These are phyloP conservation scores for Aspergillus saccharolyticus DNA, from an alignment of 495 filamentous ascomycete genomes.

Conservation along the genomic window DNA sequence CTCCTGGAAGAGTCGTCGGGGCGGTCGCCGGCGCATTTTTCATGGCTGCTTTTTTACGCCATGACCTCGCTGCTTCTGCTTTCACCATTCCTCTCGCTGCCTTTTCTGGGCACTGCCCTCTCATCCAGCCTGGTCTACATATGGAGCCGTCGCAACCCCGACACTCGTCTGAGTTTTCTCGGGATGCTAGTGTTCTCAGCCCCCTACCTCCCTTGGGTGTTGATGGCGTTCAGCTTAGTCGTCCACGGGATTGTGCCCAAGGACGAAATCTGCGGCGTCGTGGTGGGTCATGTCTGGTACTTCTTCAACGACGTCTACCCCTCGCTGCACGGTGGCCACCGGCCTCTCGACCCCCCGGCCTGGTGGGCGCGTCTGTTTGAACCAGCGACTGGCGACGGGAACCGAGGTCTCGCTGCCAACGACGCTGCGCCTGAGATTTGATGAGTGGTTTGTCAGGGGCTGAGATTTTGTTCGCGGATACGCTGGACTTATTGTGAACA, in stretches of 20 bases:
- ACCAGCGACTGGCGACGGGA: conserved; percentile 22
- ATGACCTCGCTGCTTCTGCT: conserved; percentile 69
- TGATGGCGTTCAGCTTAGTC: conserved; percentile 83
- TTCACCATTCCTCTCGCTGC: conserved; percentile 78
- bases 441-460: conserved; percentile 17
- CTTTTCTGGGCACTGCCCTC: conserved; percentile 85
- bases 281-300: conserved; percentile 96
- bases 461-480: background rate
- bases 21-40: conserved; percentile 83
- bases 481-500: too few species aligned
- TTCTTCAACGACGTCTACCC: conserved; percentile 98
- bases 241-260: conserved; percentile 84
- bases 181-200: conserved; percentile 87
- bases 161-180: conserved; percentile 84
- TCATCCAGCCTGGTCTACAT: conserved; percentile 95
- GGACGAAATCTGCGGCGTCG: conserved; percentile 90
- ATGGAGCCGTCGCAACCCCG: conserved; percentile 92
- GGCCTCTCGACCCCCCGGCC: conserved; percentile 82
- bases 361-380: conserved; percentile 92
- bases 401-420: conserved; percentile 25
- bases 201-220: conserved; percentile 92
- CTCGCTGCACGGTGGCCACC: conserved; percentile 74
- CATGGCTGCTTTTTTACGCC: conserved; percentile 87
- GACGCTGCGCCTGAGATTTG: conserved; percentile 38
- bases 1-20: conserved; percentile 92